Percentiles rank a stretch among this genome's conserved stretches.
These are phyloP conservation scores for Citrus inodora DNA, from an alignment of 345 rosid species.

Conservation along the genomic window DNA sequence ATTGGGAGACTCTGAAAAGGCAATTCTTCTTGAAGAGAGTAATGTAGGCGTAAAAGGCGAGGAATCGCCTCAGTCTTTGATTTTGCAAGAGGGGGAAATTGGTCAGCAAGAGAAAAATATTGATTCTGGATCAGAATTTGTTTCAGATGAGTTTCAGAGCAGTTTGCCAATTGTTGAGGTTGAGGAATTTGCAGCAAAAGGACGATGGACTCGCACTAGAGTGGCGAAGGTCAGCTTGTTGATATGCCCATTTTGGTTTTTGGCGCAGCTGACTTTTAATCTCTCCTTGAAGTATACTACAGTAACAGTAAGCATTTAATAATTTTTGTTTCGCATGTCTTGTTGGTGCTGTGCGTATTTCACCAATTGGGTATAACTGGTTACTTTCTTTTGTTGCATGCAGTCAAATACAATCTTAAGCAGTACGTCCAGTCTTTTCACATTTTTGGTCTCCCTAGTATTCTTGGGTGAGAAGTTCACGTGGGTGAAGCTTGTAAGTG, in stretches of 20 bases:
- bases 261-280: slow-evolving; percentile 87
- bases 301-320: slow-evolving; percentile 59
- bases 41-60: slow-evolving; percentile 24
- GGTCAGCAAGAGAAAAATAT: slow-evolving; percentile 26
- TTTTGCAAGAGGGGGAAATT: slow-evolving; percentile 36
- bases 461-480: slow-evolving; percentile 86
- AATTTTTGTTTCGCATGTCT: background rate
- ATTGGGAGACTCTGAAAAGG: slow-evolving; percentile 62
- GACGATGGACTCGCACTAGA: slow-evolving; percentile 83
- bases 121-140: slow-evolving; percentile 27
- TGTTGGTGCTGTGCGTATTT: background rate
- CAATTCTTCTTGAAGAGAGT: slow-evolving; percentile 57
- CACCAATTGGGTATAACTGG: slow-evolving; percentile 1
- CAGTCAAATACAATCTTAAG: slow-evolving; percentile 96
- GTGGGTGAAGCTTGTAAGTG: slow-evolving; percentile 84
- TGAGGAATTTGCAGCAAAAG: slow-evolving; percentile 36
- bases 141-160: slow-evolving; percentile 24
- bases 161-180: slow-evolving; percentile 21
- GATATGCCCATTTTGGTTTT: slow-evolving; percentile 91
- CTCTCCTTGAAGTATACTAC: slow-evolving; percentile 89
- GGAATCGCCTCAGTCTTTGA: slow-evolving; percentile 18
- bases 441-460: slow-evolving; percentile 71
- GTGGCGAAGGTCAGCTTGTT: slow-evolving; percentile 80
- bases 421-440: slow-evolving; percentile 90
- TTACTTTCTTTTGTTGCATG: slow-evolving; percentile 19